Conservation (phyloP, 2,329 filamentous ascomycete species). For the Thelonectria olida region DNA sequence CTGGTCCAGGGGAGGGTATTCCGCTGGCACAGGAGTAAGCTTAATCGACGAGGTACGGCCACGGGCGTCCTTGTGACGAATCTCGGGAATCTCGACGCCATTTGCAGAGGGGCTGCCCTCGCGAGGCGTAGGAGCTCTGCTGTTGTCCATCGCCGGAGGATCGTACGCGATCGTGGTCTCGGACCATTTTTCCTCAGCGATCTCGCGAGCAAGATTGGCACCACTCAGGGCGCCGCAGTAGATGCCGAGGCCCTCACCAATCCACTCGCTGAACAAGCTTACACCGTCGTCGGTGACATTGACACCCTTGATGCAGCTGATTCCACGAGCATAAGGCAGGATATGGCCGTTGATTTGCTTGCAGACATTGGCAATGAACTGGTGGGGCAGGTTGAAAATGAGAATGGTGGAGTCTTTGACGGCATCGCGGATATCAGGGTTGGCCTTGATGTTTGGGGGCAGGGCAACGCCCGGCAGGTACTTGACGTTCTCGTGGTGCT, state of each 20-base stretch:
- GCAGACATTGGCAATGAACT: constrained; percentile 92
- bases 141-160: constrained; percentile 84
- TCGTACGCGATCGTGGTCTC: constrained; percentile 98
- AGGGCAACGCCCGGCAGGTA: constrained; percentile 91
- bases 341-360: constrained; percentile 87
- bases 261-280: constrained; percentile 92
- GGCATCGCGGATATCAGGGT: constrained; percentile 81
- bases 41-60: constrained; percentile 74
- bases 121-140: constrained; percentile 70
- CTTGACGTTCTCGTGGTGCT: constrained; percentile 94
- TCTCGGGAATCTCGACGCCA: constrained; percentile 62
- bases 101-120: constrained; percentile 58
- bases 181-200: constrained; percentile 94
- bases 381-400: constrained; percentile 95
- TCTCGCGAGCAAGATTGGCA: constrained; percentile 95
- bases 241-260: constrained; percentile 89
- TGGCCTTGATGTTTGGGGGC: constrained; percentile 84
- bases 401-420: constrained; percentile 88
- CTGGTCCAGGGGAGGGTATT: constrained; percentile 90
- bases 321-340: constrained; percentile 88
- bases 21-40: constrained; percentile 78
- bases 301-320: constrained; percentile 98
- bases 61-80: constrained; percentile 74
- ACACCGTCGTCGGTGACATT: constrained; percentile 89
- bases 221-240: constrained; percentile 96